Percentiles rank a stretch among this genome's conserved stretches.
Conservation (phyloP, 2,329 filamentous ascomycete genomes). For the Aspergillus fijiensis region DNA sequence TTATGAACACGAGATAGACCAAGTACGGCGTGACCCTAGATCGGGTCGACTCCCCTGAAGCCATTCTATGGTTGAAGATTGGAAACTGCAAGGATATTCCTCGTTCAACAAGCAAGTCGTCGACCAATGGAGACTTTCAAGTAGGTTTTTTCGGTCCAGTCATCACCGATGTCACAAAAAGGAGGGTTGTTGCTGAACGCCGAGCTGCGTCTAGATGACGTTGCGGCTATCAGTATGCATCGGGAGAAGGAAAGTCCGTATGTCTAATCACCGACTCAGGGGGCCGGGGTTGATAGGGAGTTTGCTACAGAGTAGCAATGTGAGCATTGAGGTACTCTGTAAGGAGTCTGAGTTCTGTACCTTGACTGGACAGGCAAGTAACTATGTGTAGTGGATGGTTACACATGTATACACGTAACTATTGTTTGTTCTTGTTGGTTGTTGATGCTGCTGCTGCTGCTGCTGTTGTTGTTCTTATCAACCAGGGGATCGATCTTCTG, state of each 20-base stretch:
- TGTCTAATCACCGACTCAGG: slow-evolving; percentile 2
- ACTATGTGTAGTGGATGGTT: neutral
- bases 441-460: no score
- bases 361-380: no score
- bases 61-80: slow-evolving; percentile 21
- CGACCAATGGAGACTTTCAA: neutral
- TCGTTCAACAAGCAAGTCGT: neutral
- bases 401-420: neutral
- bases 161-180: neutral
- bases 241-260: slow-evolving; percentile 14
- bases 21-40: slow-evolving; percentile 69
- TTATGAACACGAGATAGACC: slow-evolving; percentile 69
- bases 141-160: neutral
- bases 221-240: slow-evolving; percentile 3
- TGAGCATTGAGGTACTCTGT: no score
- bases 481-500: neutral
- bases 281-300: neutral
- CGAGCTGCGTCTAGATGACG: slow-evolving; percentile 9
- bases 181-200: neutral
- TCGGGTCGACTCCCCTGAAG: slow-evolving; percentile 17
- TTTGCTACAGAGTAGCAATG: no score
- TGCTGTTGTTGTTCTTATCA: neutral
- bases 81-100: neutral
- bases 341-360: no score
- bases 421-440: no score